phyloP scores from a whole-genome alignment of 2,329 filamentous ascomycete species.

The Ceratocystis papillata region DNA sequence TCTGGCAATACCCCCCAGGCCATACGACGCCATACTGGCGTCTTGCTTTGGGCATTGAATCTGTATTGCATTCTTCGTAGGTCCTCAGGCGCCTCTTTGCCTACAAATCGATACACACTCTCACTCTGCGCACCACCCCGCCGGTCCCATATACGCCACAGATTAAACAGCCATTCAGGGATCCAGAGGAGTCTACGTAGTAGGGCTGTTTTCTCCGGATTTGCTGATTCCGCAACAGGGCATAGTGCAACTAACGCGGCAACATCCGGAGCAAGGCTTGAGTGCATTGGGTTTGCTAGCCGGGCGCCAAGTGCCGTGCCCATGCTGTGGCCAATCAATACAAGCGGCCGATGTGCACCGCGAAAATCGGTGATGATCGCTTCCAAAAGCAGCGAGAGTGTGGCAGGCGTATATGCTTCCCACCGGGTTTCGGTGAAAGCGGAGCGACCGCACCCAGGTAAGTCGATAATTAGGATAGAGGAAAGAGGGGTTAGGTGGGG shows the following conservation, averaged over 20 bases:
- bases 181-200: conserved; percentile 52
- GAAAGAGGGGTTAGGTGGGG: conserved; percentile 72
- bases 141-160: conserved; percentile 68
- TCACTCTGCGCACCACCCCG: conserved; percentile 65
- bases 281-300: conserved; percentile 42
- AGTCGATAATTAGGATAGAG: conserved; percentile 75
- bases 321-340: conserved; percentile 83
- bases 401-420: conserved; percentile 68
- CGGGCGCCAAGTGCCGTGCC: conserved; percentile 68
- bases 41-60: conserved; percentile 75
- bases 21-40: conserved; percentile 74
- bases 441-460: conserved; percentile 82
- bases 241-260: conserved; percentile 64
- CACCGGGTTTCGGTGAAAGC: conserved; percentile 58
- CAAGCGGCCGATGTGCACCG: conserved; percentile 55
- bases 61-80: conserved; percentile 56
- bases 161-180: conserved; percentile 61
- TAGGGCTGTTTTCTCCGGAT: conserved; percentile 36
- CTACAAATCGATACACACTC: conserved; percentile 70
- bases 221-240: conserved; percentile 56
- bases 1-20: conserved; percentile 51
- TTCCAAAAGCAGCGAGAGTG: conserved; percentile 64
- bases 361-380: conserved; percentile 63
- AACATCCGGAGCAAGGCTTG: conserved; percentile 33
- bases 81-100: conserved; percentile 52